Evolutionary conservation across 2,329 filamentous ascomycete species (phyloP).

Genomic region (Monilinia polystroma): DNA sequence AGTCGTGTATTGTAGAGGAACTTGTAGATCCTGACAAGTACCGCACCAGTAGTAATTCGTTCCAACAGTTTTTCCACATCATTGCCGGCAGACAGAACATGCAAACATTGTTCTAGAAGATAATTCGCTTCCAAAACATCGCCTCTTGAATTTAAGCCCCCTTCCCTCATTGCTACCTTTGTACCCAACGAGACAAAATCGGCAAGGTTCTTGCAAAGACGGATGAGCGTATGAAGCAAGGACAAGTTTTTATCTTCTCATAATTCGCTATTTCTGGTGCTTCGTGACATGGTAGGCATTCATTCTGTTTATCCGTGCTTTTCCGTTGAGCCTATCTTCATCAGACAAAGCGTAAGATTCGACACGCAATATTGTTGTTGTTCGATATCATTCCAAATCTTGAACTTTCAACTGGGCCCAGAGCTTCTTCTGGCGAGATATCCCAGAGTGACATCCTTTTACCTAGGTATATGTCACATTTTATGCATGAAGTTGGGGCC

Average conservation of each 20-base stretch:
- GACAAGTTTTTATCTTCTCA: slow-evolving; percentile 17
- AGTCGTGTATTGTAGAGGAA: not conserved
- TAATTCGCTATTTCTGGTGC: slow-evolving; percentile 6
- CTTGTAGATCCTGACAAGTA: not conserved
- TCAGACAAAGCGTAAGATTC: not conserved
- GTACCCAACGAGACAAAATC: not conserved
- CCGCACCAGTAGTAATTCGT: not conserved
- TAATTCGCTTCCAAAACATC: not conserved
- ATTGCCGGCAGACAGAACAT: slow-evolving; percentile 9
- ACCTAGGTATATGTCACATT: not conserved
- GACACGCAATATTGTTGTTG: not conserved
- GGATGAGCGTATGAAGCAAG: slow-evolving; percentile 19
- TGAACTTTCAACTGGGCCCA: not conserved
- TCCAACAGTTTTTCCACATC: not conserved
- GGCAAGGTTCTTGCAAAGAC: not conserved
- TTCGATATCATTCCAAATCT: not conserved
- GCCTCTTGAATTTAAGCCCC: not conserved
- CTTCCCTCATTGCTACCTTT: not conserved
- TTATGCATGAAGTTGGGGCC: not conserved
- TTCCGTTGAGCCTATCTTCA: not conserved
- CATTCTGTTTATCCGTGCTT: slow-evolving; percentile 1
- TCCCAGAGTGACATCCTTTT: not conserved
- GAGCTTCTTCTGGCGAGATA: not conserved
- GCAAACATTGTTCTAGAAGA: slow-evolving; percentile 7
- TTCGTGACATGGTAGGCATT: not conserved